These are phyloP conservation scores for Fragaria ananassa DNA, from an alignment of 306 rosid species.

Conservation along the genomic window DNA sequence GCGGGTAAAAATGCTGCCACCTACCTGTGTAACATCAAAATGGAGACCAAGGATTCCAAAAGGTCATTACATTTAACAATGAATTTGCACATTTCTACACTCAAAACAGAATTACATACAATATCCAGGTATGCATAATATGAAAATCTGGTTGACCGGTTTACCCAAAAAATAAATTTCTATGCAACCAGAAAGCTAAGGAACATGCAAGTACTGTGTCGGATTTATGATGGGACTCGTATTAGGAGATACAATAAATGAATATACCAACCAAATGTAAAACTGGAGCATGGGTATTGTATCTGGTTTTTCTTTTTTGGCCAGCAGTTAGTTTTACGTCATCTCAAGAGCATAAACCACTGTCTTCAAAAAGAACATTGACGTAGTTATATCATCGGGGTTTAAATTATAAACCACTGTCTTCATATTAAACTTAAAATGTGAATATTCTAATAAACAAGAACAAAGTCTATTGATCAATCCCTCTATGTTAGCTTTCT, in stretches of 20 bases:
- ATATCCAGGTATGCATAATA: background rate
- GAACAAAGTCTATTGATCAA: background rate
- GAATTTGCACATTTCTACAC: background rate
- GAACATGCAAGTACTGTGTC: background rate
- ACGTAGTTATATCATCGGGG: background rate
- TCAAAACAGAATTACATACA: background rate
- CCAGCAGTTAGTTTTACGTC: background rate
- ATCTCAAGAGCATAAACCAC: background rate
- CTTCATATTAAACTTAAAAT: background rate
- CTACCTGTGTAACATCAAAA: conserved; percentile 54
- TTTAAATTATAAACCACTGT: background rate
- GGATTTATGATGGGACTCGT: background rate
- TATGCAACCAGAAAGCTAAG: conserved; percentile 4
- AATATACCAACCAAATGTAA: background rate
- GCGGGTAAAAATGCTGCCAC: conserved; percentile 91
- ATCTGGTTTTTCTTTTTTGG: background rate
- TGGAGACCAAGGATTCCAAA: conserved; percentile 2
- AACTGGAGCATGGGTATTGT: background rate
- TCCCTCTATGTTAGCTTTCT: background rate
- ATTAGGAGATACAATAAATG: background rate
- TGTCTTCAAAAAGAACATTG: background rate
- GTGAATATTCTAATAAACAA: background rate
- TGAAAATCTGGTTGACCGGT: background rate
- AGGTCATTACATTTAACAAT: background rate
- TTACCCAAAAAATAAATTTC: background rate